These are phyloP conservation scores for Lotus japonicus DNA, from an alignment of 306 rosid genomes.

Conservation along the genomic window DNA sequence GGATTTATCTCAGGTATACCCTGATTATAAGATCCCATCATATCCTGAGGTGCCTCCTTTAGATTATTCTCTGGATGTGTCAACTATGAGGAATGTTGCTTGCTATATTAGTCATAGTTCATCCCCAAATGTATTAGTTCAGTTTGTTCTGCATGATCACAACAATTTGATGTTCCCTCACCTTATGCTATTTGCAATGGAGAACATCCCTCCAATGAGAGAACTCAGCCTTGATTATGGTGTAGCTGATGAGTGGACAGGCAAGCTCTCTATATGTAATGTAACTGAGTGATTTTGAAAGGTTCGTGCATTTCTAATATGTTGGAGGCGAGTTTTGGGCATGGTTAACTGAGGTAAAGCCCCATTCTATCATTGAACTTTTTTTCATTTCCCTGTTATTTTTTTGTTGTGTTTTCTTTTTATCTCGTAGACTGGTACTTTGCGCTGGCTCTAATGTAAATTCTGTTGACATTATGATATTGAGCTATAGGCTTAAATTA, in stretches of 20 bases:
- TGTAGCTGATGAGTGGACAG: constrained; percentile 74
- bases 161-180: constrained; percentile 95
- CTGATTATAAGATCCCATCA: constrained; percentile 57
- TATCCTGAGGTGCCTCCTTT: constrained; percentile 83
- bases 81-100: constrained; percentile 89
- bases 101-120: constrained; percentile 84
- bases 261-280: constrained; percentile 83
- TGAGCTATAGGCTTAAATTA: not conserved
- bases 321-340: constrained; percentile 38
- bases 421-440: not conserved
- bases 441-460: not conserved
- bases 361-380: not conserved
- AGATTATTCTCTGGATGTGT: constrained; percentile 90
- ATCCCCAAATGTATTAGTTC: constrained; percentile 81
- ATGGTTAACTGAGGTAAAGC: constrained; percentile 45
- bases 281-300: constrained; percentile 46
- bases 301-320: constrained; percentile 26
- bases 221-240: constrained; percentile 96
- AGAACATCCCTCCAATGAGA: constrained; percentile 95
- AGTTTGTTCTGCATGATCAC: constrained; percentile 84
- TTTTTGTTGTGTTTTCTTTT: not conserved
- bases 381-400: not conserved
- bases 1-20: constrained; percentile 62
- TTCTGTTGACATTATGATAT: not conserved
- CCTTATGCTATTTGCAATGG: constrained; percentile 89